Evolutionary conservation across 2,329 filamentous ascomycete genomes (phyloP).

Genomic region (Teratosphaeria zuluensis): DNA sequence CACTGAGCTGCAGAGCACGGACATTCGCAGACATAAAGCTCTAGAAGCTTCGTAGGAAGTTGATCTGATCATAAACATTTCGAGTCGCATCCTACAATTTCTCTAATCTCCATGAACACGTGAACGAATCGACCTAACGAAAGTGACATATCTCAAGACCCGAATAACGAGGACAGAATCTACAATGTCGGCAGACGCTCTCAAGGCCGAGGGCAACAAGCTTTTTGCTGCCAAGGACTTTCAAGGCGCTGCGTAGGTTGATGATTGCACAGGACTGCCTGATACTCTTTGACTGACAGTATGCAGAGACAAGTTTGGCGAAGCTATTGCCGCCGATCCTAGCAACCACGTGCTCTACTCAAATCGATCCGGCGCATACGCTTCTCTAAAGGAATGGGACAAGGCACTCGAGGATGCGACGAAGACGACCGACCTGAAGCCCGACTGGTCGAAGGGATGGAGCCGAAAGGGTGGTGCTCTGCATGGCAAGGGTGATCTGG

Average conservation of each 20-base stretch:
- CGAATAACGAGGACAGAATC: background rate
- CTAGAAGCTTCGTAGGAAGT: background rate
- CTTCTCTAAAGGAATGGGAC: slow-evolving; percentile 81
- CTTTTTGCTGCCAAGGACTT: slow-evolving; percentile 98
- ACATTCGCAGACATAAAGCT: background rate
- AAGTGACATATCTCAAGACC: background rate
- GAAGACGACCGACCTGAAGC: slow-evolving; percentile 90
- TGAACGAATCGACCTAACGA: background rate
- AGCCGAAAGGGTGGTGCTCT: slow-evolving; percentile 84
- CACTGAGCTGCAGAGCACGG: background rate
- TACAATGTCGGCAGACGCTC: slow-evolving; percentile 51
- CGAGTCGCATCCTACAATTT: background rate
- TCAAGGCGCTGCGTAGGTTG: slow-evolving; percentile 79
- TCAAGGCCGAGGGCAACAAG: slow-evolving; percentile 94
- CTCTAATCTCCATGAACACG: background rate
- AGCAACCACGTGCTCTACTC: slow-evolving; percentile 95
- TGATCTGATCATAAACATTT: background rate
- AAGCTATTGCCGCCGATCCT: slow-evolving; percentile 82
- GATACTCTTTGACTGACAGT: background rate
- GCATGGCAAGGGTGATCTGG: slow-evolving; percentile 76
- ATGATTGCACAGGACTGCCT: background rate
- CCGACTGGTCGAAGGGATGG: slow-evolving; percentile 97
- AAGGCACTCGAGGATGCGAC: slow-evolving; percentile 79
- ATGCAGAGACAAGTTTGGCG: slow-evolving; percentile 77
- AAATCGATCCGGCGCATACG: slow-evolving; percentile 80